Base-by-base conservation (phyloP, 768 basidiomycete species). In the Mycena latifolia region DNA sequence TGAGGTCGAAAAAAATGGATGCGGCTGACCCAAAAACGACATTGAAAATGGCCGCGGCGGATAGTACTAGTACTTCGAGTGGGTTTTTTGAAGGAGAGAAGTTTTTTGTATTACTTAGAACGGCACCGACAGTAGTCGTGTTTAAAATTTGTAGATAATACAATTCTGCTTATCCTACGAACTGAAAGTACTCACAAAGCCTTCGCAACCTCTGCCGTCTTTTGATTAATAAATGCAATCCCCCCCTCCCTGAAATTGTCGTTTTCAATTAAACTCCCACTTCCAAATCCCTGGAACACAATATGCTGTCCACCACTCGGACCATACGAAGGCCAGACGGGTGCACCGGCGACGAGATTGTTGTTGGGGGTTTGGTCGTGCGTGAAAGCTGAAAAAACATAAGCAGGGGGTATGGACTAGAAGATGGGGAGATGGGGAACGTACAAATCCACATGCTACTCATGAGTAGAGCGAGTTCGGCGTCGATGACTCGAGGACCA, bases 251-350 rank as follows among this genome's bases (percentile, higher is more conserved):
- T 59, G 27, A 59, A 59, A 59, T 59, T 59, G 58, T 59, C 58
- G 33, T 59, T 59, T 59, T 59, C 58, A 50, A 59, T 12, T 27
- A 15, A 59, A 50, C 58, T 59, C 58, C 58, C 58, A 59, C 24
- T 41, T 59, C 58, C 58, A 59, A 59, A 59, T 51, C 58, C 58
- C 58, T 59, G 58, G 58, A 59, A 59, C 58, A 59, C 58, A 59
- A 59, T 59, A 51, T 59, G 58, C 58, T 51, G 58, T 39, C 58
- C 58, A 51, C 47, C 58, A 41, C 58, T 59, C 58, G 58, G 58
- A 59, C 58, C 58, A 50, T 59, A 59, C 18, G 58, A 59, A 59
- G 58, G 58, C 58, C 58, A 59, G 58, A 59, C 47, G 48, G 58
- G 58, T 59, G 58, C 58, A 59, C 58, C 58, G 47, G 47, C 48